Evolutionary conservation across 2,329 filamentous ascomycete genomes (phyloP).

Genomic region (Neoascochyta sp.): DNA sequence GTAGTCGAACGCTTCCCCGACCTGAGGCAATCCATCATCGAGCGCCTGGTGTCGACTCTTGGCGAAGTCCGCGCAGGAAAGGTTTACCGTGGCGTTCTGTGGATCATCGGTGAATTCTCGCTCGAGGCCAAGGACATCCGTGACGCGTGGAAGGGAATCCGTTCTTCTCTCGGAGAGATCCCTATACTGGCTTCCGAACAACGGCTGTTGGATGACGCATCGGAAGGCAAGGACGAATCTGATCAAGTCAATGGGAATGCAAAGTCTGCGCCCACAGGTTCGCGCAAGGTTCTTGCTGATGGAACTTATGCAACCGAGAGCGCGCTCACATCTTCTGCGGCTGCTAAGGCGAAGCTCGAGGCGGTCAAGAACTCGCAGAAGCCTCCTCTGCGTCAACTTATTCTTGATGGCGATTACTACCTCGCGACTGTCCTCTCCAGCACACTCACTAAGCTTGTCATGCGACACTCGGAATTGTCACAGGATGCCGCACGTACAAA

Average conservation of each 20-base stretch:
- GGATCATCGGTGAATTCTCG: conserved; percentile 98
- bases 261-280: conserved; percentile 71
- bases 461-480: conserved; percentile 94
- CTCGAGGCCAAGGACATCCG: conserved; percentile 89
- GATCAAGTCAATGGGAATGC: conserved; percentile 77
- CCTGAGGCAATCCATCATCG: conserved; percentile 80
- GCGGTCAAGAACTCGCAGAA: conserved; percentile 97
- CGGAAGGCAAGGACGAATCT: conserved; percentile 55
- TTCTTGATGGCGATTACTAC: conserved; percentile 96
- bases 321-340: conserved; percentile 87
- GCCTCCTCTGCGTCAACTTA: conserved; percentile 83
- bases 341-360: conserved; percentile 84
- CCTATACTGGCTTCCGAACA: conserved; percentile 95
- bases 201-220: conserved; percentile 77
- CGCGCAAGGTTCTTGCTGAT: conserved; percentile 87
- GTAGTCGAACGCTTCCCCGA: conserved; percentile 97
- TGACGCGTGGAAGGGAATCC: conserved; percentile 94
- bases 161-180: conserved; percentile 90
- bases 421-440: conserved; percentile 92
- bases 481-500: conserved; percentile 83
- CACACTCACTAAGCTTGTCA: conserved; percentile 93
- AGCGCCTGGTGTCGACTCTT: conserved; percentile 82
- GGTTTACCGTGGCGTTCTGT: conserved; percentile 92
- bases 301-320: conserved; percentile 97
- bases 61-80: conserved; percentile 94